Evolutionary conservation across 257 asterid genomes (phyloP), one percentile per base, ranked within the genome.

Genomic region (Solanum virginianum): DNA sequence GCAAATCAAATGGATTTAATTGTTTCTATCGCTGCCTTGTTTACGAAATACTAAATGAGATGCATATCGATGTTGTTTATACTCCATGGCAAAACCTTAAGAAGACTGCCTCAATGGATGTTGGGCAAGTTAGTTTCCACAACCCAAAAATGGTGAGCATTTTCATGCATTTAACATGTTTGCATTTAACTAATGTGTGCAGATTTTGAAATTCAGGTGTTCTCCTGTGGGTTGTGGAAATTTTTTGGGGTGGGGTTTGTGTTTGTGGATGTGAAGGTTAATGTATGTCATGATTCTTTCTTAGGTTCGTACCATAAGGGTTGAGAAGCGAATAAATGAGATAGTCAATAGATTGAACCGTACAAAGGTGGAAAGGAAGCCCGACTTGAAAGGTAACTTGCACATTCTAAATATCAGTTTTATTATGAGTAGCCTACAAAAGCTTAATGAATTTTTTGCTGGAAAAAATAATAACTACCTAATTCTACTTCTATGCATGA

Each of bases 21-120:
- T 54, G 6, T 69, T 51, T 55, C 80, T 55, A 83, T 49, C 4
- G 20, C 59, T 47, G 54, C 11, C 29, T 55, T 39, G 60, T 62
- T 69, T 43, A 32, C 74, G 57, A 69, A 70, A 39, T 36, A 22
- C 80, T 39, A 53, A 74, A 69, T 53, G 86, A 83, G 54, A 82
- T 63, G 80, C 18, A 94, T 83, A 86, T 97, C 24, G 99, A 97
- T 90, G 95, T 97, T 85, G 99, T 97, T 87, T 97, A 97, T 91
- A 97, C 99, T 65, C 98, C 98, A 9, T 97, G 99, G 99, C 96
- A 91, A 85, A 97, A 95, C 90, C 98, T 97, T 51, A 97, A 95
- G 92, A 97, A 97, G 91, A 92, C 97, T 81, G 92, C 98, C 56
- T 94, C 99, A 82, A 97, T 97, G 99, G 99, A 97, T 89, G 98